Evolutionary conservation across 2,329 filamentous ascomycete species (phyloP), one percentile per base, ranked within the genome.

Genomic region (Pseudocercospora pini-densiflorae): DNA sequence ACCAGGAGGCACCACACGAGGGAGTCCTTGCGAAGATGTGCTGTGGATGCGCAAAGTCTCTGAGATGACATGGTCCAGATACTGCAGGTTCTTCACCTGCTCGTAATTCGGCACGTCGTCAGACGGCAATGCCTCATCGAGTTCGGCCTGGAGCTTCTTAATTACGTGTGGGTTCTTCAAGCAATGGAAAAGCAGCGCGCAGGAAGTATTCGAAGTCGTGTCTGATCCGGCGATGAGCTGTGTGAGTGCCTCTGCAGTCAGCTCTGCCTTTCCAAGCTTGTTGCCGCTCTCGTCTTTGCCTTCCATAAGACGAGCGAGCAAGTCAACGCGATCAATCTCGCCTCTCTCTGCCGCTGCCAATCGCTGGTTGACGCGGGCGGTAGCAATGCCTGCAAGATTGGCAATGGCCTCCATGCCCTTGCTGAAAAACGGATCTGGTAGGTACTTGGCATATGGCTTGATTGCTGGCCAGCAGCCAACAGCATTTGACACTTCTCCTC

Each of bases 11-110:
- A 96, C 86, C 70, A 89, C 81, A 1, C 93, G 89, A 0, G 93
- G 93, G 0, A 97, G 89, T 2, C 93, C 93, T 70, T 97, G 91
- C 10, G 91, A 90, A 0, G 92, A 95, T 5, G 93, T 97, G 64
- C 87, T 91, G 83, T 97, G 93, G 79, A 92, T 90, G 59, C 93
- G 92, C 77, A 97, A 89, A 0, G 92, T 91, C 80, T 97, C 93
- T 78, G 90, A 89, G 80, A 97, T 90, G 29, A 94, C 89, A 72
- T 84, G 85, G 72, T 89, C 85, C 5, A 97, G 85, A 76, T 96
- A 97, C 0, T 88, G 87, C 23, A 97, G 84, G 66, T 93, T 88
- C 73, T 88, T 88, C 64, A 97, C 88, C 78, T 89, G 86, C 0
- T 91, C 88, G 75, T 87, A 94, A 0, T 83, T 85, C 0, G 93